A percentile compares a stretch with the other conserved stretches of the same genome.
Conservation (phyloP, 441 rosid species). For the Kokia cookei region DNA sequence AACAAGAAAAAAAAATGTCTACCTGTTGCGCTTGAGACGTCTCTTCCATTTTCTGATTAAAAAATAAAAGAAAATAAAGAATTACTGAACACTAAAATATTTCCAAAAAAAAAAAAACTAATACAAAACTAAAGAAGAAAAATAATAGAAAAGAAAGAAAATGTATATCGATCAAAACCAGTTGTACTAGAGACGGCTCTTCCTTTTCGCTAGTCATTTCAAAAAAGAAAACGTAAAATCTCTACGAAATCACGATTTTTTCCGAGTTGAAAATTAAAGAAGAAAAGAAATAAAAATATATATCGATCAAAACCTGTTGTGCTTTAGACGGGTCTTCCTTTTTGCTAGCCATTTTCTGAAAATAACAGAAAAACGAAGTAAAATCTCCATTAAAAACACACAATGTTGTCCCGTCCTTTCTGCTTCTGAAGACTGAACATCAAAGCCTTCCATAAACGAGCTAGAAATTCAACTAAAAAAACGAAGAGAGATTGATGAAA, state of each 20-base stretch:
- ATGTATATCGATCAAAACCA: neutral
- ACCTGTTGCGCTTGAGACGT: slow-evolving; percentile 1
- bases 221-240: neutral
- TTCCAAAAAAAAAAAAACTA: neutral
- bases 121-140: neutral
- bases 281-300: neutral
- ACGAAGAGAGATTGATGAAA: neutral
- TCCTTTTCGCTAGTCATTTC: slow-evolving; percentile 16
- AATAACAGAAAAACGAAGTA: neutral
- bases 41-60: slow-evolving; percentile 6
- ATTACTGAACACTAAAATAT: neutral
- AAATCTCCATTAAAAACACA: neutral
- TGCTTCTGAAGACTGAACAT: neutral
- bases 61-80: neutral
- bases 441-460: neutral
- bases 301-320: neutral
- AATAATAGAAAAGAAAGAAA: neutral
- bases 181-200: neutral
- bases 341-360: slow-evolving; percentile 17
- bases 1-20: neutral
- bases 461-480: neutral
- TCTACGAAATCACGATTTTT: neutral
- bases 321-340: neutral
- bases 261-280: neutral
- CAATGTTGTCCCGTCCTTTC: neutral